These are phyloP conservation scores for Lagerstroemia speciosa DNA, from an alignment of 345 rosid genomes.

Conservation along the genomic window DNA sequence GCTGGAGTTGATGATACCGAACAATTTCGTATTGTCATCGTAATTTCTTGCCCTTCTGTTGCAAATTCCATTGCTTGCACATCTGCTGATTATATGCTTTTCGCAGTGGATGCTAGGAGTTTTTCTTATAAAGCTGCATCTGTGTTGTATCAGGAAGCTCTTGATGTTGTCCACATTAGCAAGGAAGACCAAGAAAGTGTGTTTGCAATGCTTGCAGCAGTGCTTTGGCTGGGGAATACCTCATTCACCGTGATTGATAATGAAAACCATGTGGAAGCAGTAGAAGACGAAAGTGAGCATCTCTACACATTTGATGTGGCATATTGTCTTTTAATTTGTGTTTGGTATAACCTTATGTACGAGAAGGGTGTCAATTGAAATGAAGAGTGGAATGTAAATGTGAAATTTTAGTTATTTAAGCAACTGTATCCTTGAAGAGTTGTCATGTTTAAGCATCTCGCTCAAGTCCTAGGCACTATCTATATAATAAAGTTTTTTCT, in stretches of 20 bases:
- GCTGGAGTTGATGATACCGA: conserved; percentile 81
- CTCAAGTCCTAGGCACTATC: no score
- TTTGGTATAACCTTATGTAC: no score
- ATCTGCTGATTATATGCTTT: neutral
- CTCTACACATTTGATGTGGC: neutral
- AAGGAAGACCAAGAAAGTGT: conserved; percentile 94
- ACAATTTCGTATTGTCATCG: conserved; percentile 59
- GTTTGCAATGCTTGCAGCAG: conserved; percentile 95
- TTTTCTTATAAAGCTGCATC: neutral
- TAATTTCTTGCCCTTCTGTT: conserved; percentile 17
- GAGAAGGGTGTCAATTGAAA: no score
- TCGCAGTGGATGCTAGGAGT: neutral
- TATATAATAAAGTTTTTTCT: no score
- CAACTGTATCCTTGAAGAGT: no score
- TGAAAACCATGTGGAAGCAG: conserved; percentile 89
- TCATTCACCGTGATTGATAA: conserved; percentile 70
- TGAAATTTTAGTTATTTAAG: no score
- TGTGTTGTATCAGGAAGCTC: conserved; percentile 63
- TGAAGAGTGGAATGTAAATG: no score
- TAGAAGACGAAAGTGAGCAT: conserved; percentile 72
- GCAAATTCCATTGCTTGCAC: neutral
- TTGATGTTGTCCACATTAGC: conserved; percentile 89
- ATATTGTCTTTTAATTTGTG: neutral
- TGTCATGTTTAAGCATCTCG: neutral
- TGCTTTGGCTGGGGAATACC: conserved; percentile 88